These are phyloP conservation scores for Macadamia tetraphylla DNA, from an alignment of 164 flowering plant genomes.

Conservation along the genomic window DNA sequence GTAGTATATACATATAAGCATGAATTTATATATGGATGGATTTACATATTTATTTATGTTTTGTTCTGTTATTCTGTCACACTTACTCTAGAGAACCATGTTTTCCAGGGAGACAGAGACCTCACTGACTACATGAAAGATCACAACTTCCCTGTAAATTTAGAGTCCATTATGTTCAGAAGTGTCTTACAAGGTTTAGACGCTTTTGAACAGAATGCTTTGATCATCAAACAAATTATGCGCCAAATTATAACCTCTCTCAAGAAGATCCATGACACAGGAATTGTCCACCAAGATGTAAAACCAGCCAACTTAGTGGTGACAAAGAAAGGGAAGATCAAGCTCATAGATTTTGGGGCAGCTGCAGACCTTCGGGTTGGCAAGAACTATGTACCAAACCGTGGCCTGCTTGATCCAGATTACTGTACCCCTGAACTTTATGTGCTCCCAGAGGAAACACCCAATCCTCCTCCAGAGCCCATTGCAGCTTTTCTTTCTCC, in stretches of 20 bases:
- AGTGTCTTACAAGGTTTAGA: constrained; percentile 68
- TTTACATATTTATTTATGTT: neutral
- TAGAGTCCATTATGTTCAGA: constrained; percentile 88
- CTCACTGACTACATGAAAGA: constrained; percentile 86
- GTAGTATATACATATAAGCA: too few relatives aligned
- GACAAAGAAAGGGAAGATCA: constrained; percentile 80
- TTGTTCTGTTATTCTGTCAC: neutral
- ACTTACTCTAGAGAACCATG: constrained; percentile 17
- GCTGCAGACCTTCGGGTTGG: constrained; percentile 95
- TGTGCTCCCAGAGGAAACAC: constrained; percentile 96
- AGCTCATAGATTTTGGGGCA: constrained; percentile 97
- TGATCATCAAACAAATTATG: constrained; percentile 92
- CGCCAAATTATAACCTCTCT: constrained; percentile 88
- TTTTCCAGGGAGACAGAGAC: constrained; percentile 66
- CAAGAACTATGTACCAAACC: constrained; percentile 77
- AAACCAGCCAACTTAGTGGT: constrained; percentile 97
- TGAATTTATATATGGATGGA: too few relatives aligned
- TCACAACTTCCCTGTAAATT: constrained; percentile 76
- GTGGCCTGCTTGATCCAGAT: constrained; percentile 78
- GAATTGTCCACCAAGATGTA: constrained; percentile 92
- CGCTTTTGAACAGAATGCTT: constrained; percentile 58
- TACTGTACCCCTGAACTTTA: constrained; percentile 92
- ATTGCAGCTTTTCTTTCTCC: constrained; percentile 93
- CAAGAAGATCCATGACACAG: constrained; percentile 87
- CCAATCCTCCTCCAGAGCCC: constrained; percentile 93